Base-by-base conservation (phyloP, 2,329 filamentous ascomycete genomes). In the Pseudogymnoascus sp. region DNA sequence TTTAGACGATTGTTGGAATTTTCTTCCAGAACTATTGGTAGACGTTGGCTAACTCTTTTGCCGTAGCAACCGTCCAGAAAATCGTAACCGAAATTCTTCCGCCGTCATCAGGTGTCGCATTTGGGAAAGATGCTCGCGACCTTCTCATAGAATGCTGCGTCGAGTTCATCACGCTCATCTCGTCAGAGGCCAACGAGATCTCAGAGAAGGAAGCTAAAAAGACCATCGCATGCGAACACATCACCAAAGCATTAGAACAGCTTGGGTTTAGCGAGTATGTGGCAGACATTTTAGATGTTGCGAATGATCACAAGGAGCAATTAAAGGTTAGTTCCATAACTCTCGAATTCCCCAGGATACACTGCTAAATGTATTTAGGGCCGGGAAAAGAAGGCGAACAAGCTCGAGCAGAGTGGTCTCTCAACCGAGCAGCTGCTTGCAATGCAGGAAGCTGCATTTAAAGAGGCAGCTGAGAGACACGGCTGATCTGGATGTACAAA, bases 161-260 rank as follows among this genome's bases (percentile, higher is more conserved):
- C 70, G 94, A 99, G 75, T 99, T 99, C 75, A 97, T 99, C 75
- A 97, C 94, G 15, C 84, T 99, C 70, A 89, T 99, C 68, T 97
- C 92, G n/a, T 96, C 91, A 57, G 93, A 99, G 77, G 94, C 94
- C 64, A 99, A 99, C 75, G 94, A 99, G 70, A 99, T 99, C 66
- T 95, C 92, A 11, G 94, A 99, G 74, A 96, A 96, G 75, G 94
- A 99, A 71, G 91, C 92, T 58, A 99, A 99, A 80, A 99, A 99
- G 82, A 99, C 94, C 3, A 99, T 99, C 68, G 93, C 93, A 11
- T 96, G 91, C 74, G 94, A 99, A 70, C 94, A 99, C 77, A 95
- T 99, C 69, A 95, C 93, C 71, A 93, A 93, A 71, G 94, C 94
- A 0, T 82, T 99, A 41, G 89, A 93, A 69, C 90, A 96, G 69